These are phyloP conservation scores for Stagonosporopsis rhizophila DNA, from an alignment of 2,329 filamentous ascomycete species.

Conservation along the genomic window DNA sequence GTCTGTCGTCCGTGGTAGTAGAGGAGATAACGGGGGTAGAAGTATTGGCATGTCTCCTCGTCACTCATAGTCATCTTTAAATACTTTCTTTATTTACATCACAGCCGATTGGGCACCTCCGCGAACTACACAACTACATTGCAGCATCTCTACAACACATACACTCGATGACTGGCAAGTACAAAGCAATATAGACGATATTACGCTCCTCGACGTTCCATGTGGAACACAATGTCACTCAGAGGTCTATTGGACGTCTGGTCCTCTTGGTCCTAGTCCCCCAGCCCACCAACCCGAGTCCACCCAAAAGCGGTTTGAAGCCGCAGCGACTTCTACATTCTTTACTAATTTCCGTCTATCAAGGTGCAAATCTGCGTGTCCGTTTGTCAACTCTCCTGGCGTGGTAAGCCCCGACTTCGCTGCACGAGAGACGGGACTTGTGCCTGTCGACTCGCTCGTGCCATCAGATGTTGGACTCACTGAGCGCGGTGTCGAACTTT, in stretches of 20 bases:
- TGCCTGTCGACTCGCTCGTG: slow-evolving; percentile 20
- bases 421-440: slow-evolving; percentile 13
- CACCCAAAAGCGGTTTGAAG: slow-evolving; percentile 42
- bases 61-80: too few species aligned
- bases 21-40: too few species aligned
- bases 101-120: too few species aligned
- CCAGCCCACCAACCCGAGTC: slow-evolving; percentile 49
- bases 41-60: too few species aligned
- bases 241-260: not conserved
- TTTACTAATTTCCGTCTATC: slow-evolving; percentile 43
- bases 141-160: too few species aligned
- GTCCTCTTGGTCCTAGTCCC: slow-evolving; percentile 30
- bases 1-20: too few species aligned
- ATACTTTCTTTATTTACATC: too few species aligned
- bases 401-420: slow-evolving; percentile 23
- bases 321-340: slow-evolving; percentile 39
- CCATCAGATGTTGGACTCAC: slow-evolving; percentile 28
- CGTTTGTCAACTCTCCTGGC: slow-evolving; percentile 39
- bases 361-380: slow-evolving; percentile 49
- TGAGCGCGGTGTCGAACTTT: slow-evolving; percentile 32
- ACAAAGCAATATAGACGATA: not conserved
- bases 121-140: not conserved
- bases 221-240: not conserved
- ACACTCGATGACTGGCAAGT: too few species aligned
- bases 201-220: not conserved